Evolutionary conservation across 768 basidiomycete species (phyloP).

Genomic region (Suillus alpinus): DNA sequence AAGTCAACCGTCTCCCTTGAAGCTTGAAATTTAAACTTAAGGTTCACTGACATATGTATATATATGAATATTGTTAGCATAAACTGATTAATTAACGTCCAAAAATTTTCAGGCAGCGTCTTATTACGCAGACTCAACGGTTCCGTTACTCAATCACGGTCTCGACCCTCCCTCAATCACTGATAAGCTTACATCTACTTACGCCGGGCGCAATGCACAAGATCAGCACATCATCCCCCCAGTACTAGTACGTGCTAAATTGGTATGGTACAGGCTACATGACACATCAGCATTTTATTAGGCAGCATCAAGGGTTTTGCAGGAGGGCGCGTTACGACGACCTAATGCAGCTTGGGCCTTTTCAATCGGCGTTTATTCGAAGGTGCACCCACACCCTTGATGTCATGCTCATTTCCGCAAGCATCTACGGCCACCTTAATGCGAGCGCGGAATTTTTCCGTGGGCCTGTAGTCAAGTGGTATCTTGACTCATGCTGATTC

Average conservation of each 20-base stretch:
- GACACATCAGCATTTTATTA: not conserved
- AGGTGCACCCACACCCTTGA: not conserved
- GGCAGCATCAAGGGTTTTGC: not conserved
- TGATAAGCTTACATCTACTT: not conserved
- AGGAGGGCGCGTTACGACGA: not conserved
- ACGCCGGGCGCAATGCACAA: not conserved
- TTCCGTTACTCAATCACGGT: not conserved
- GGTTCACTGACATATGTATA: not conserved
- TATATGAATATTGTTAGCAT: not conserved
- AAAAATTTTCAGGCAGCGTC: not conserved
- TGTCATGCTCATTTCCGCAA: not conserved
- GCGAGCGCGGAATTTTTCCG: not conserved
- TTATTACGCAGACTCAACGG: not conserved
- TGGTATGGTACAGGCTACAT: not conserved
- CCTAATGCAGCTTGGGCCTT: constrained; percentile 2
- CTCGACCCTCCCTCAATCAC: not conserved
- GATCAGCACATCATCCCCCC: not conserved
- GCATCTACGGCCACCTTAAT: not conserved
- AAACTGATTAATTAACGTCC: not conserved
- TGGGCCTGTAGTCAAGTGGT: not conserved
- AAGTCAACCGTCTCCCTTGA: too few relatives aligned
- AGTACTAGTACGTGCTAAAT: not conserved
- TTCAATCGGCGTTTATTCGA: constrained; percentile 8
- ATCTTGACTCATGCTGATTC: not conserved
- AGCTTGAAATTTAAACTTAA: not conserved